phyloP scores from a whole-genome alignment of 2,329 filamentous ascomycete genomes.

The Ceratocystis papillata region DNA sequence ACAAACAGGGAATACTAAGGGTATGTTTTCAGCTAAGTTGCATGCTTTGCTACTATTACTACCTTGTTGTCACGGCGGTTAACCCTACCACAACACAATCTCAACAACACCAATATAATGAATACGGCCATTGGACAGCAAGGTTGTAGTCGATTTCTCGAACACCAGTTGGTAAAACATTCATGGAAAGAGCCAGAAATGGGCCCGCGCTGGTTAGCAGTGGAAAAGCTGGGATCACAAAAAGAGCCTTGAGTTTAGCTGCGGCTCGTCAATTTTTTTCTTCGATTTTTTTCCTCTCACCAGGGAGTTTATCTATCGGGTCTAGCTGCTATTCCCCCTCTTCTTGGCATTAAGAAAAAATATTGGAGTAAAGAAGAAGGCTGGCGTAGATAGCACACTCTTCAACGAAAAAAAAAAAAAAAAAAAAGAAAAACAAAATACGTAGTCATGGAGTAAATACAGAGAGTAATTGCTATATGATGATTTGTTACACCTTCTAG shows the following conservation, averaged over 20 bases:
- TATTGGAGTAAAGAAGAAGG: neutral
- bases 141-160: too few relatives aligned
- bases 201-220: neutral
- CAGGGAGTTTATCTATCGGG: slow-evolving; percentile 8
- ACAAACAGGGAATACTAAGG: neutral
- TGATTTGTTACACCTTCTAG: too few relatives aligned
- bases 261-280: neutral
- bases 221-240: neutral
- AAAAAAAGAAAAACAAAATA: neutral
- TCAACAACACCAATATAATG: too few relatives aligned
- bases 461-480: too few relatives aligned
- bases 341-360: slow-evolving; percentile 8
- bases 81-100: neutral
- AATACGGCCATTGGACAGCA: too few relatives aligned
- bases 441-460: too few relatives aligned
- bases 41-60: too few relatives aligned
- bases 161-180: neutral
- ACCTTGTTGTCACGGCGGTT: too few relatives aligned
- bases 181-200: neutral
- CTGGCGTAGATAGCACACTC: neutral
- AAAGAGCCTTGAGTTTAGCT: slow-evolving; percentile 9
- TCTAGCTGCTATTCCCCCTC: slow-evolving; percentile 2
- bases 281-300: neutral
- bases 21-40: too few relatives aligned
- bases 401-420: neutral